Evolutionary conservation across 352 stramenopile genomes (phyloP).

Genomic region (Blastocystis sp.): DNA sequence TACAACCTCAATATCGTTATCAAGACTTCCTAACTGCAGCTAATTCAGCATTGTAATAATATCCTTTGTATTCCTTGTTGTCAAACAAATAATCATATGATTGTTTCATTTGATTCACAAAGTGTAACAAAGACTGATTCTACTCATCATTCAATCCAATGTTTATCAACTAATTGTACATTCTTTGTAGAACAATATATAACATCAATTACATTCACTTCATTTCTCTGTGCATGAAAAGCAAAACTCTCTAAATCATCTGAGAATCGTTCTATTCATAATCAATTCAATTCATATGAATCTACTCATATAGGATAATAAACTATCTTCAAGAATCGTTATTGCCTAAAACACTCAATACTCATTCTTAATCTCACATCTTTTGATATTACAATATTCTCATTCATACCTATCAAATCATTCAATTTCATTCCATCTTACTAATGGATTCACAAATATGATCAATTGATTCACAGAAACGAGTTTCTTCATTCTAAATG

Average conservation of each 20-base stretch:
- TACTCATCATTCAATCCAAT: neutral
- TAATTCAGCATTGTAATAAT: neutral
- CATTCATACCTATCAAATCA: neutral
- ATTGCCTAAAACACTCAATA: slow-evolving; percentile 1
- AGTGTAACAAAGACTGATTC: neutral
- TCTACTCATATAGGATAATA: slow-evolving; percentile 22
- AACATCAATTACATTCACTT: slow-evolving; percentile 42
- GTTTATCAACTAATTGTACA: neutral
- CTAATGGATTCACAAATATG: neutral
- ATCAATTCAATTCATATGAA: neutral
- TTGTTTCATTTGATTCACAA: neutral
- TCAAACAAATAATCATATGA: neutral
- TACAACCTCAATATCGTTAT: slow-evolving; percentile 61
- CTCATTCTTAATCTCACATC: neutral
- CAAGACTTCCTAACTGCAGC: slow-evolving; percentile 16
- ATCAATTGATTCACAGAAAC: neutral
- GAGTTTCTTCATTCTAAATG: slow-evolving; percentile 15
- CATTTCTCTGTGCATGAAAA: slow-evolving; percentile 1
- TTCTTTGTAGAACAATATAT: slow-evolving; percentile 31
- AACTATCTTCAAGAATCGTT: neutral
- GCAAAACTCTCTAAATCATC: slow-evolving; percentile 42
- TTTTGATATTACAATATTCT: neutral
- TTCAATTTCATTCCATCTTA: neutral
- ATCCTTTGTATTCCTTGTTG: neutral
- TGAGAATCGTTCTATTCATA: slow-evolving; percentile 18